A percentile compares a stretch with the other conserved stretches of the same genome.
Evolutionary conservation across 441 rosid species (phyloP).

Genomic region (Kokia cookei): DNA sequence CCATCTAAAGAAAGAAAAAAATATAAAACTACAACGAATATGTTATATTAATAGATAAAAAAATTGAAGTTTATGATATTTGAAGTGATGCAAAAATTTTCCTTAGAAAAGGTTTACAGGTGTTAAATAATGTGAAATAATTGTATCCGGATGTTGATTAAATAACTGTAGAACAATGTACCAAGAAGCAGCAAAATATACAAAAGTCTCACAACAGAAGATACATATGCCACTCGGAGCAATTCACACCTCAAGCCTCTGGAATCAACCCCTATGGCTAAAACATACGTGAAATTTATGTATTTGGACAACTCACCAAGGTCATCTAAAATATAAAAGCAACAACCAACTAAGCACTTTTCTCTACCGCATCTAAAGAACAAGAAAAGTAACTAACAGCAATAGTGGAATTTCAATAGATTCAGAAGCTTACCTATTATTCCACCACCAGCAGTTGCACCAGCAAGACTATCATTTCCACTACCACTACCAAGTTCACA

Average conservation of each 20-base stretch:
- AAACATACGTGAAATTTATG: background rate
- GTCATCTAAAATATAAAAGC: background rate
- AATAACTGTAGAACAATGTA: background rate
- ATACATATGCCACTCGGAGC: background rate
- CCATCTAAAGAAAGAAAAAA: background rate
- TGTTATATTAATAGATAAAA: background rate
- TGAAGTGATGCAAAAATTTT: background rate
- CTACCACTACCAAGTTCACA: slow-evolving; percentile 99
- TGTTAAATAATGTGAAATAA: background rate
- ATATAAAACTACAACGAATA: background rate
- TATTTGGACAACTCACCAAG: background rate
- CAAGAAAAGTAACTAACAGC: background rate
- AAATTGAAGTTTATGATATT: background rate
- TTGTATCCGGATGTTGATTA: background rate
- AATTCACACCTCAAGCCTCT: background rate
- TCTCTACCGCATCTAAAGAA: background rate
- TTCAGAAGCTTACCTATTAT: slow-evolving; percentile 57
- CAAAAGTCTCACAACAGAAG: background rate
- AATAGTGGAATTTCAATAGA: background rate
- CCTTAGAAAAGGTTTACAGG: background rate
- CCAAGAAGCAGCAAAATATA: background rate
- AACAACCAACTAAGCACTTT: background rate
- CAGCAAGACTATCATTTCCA: slow-evolving; percentile 63
- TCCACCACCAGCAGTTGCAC: slow-evolving; percentile 88
- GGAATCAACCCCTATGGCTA: background rate